Percentiles rank a stretch among this genome's conserved stretches.
Conservation (phyloP, 2,329 filamentous ascomycete species). For the Thelonectria discophora region DNA sequence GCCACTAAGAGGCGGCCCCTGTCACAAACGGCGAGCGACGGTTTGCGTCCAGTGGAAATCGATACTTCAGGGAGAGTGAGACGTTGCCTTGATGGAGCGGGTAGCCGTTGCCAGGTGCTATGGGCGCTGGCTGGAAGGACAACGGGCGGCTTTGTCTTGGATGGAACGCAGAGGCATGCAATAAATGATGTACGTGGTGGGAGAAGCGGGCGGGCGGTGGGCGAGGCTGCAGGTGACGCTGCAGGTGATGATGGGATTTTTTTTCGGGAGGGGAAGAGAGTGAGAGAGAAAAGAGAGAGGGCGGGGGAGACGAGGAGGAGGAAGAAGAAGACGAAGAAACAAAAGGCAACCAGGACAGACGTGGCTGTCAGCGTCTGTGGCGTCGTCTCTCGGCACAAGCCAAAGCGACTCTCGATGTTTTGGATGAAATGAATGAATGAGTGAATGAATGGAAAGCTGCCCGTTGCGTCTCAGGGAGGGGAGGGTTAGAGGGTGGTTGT, state of each 20-base stretch:
- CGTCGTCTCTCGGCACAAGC: conserved; percentile 18
- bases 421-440: conserved; percentile 11
- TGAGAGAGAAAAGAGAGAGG: neutral
- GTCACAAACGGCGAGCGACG: conserved; percentile 20
- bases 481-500: conserved; percentile 30
- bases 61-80: conserved; percentile 29
- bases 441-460: conserved; percentile 13
- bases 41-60: conserved; percentile 28
- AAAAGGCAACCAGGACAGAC: conserved; percentile 14
- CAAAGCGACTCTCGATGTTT: conserved; percentile 24
- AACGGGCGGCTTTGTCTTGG: conserved; percentile 5
- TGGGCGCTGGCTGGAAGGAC: conserved; percentile 8
- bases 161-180: neutral
- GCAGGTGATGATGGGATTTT: conserved; percentile 20
- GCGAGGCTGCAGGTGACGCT: conserved; percentile 25
- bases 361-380: conserved; percentile 15
- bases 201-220: neutral
- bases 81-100: neutral
- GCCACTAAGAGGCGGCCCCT: conserved; percentile 23
- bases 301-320: neutral
- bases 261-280: conserved; percentile 5
- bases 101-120: neutral
- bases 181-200: neutral
- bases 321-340: neutral
- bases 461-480: conserved; percentile 31